Conservation (phyloP, 2,329 filamentous ascomycete genomes). For the Lasiodiplodia sp. region DNA sequence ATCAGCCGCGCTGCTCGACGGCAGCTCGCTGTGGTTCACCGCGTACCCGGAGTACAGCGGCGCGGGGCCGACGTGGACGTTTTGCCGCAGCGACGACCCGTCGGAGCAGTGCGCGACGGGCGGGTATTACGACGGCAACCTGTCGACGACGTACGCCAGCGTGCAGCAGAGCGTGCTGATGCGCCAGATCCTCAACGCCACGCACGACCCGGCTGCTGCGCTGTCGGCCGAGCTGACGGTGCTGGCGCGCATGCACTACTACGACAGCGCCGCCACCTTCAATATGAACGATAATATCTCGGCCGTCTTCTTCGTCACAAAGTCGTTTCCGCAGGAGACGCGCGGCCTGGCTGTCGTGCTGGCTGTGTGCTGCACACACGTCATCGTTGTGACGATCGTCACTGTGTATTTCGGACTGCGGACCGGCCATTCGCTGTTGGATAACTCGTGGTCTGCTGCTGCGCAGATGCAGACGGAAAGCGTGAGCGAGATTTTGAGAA, state of each 20-base stretch:
- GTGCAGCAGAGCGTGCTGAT: not conserved
- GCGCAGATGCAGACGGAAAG: conserved; percentile 5
- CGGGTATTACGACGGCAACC: not conserved
- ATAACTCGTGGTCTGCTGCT: not conserved
- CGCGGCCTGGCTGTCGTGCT: not conserved
- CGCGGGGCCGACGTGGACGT: not conserved
- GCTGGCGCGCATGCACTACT: conserved; percentile 2
- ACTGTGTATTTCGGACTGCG: not conserved
- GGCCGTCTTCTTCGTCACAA: not conserved
- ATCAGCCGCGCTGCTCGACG: not conserved
- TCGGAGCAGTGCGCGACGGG: not conserved
- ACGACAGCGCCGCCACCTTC: conserved; percentile 4
- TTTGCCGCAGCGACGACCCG: not conserved
- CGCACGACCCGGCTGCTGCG: not conserved
- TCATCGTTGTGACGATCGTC: not conserved
- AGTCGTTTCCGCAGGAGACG: not conserved
- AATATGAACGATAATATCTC: not conserved
- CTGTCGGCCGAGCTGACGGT: not conserved
- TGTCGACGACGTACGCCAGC: not conserved
- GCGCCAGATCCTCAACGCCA: not conserved
- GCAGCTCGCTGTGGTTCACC: not conserved
- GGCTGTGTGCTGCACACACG: not conserved
- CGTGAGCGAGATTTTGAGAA: not conserved
- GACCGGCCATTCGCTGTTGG: not conserved
- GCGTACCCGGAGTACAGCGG: conserved; percentile 11